A percentile compares a stretch with the other conserved stretches of the same genome.
phyloP scores from a whole-genome alignment of 2,329 filamentous ascomycete genomes.

The Colletotrichum gloeosporioides region DNA sequence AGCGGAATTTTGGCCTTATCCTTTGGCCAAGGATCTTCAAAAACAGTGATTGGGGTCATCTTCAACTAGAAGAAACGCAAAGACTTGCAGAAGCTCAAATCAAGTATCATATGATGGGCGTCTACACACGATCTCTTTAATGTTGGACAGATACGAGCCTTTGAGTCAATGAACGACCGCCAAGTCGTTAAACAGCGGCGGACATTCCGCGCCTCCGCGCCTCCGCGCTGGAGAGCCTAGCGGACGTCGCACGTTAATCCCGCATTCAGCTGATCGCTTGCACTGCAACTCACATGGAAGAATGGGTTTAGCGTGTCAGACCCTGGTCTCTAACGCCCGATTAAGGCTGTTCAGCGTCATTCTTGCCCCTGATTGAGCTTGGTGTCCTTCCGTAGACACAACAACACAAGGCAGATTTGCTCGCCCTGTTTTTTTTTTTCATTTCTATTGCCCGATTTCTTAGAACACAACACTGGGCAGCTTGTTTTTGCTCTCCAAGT shows the following conservation, averaged over 20 bases:
- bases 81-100: background rate
- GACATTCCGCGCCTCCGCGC: background rate
- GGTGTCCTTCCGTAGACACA: background rate
- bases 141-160: background rate
- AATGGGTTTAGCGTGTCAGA: background rate
- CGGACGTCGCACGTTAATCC: background rate
- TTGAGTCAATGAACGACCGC: background rate
- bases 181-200: background rate
- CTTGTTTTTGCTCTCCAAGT: background rate
- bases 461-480: background rate
- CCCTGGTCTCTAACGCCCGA: background rate
- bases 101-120: background rate
- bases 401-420: background rate
- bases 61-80: background rate
- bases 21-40: constrained; percentile 3
- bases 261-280: background rate
- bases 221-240: background rate
- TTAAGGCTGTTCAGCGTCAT: background rate
- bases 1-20: background rate
- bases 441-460: background rate
- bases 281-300: background rate
- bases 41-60: background rate
- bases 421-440: background rate
- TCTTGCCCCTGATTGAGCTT: background rate
- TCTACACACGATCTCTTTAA: background rate